A percentile compares a stretch with the other conserved stretches of the same genome.
Evolutionary conservation across 2,329 filamentous ascomycete genomes (phyloP).

Genomic region (Phyllosticta citrichinensis): DNA sequence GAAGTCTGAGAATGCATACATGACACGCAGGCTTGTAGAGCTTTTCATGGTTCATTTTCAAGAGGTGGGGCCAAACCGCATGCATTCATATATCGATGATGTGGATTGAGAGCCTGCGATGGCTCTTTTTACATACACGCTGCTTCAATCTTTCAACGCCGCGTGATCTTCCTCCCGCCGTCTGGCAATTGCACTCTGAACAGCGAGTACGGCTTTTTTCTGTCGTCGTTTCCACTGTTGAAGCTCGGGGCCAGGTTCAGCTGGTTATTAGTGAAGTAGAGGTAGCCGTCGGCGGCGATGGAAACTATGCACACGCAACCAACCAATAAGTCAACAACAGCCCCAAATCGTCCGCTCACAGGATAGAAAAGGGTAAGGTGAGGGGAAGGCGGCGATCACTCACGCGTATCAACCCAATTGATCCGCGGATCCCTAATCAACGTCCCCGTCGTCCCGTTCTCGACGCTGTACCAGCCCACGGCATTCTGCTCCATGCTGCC

Average conservation of each 20-base stretch:
- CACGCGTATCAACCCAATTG: constrained; percentile 41
- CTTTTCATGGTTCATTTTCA: too few relatives aligned
- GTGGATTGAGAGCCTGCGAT: too few relatives aligned
- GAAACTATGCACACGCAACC: constrained; percentile 19
- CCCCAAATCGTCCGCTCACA: not conserved
- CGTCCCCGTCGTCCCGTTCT: constrained; percentile 32
- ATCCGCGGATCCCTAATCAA: constrained; percentile 39
- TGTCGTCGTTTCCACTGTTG: constrained; percentile 34
- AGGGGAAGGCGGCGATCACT: constrained; percentile 13
- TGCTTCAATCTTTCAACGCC: constrained; percentile 8
- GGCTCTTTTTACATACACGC: too few relatives aligned
- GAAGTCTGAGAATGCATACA: too few relatives aligned
- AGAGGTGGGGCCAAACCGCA: too few relatives aligned
- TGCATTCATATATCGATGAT: too few relatives aligned
- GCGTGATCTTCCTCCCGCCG: constrained; percentile 31
- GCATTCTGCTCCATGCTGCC: constrained; percentile 42
- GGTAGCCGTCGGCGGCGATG: constrained; percentile 36
- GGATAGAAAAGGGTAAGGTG: not conserved
- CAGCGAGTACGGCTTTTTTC: constrained; percentile 34
- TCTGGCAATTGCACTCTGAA: constrained; percentile 33
- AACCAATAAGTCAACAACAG: not conserved
- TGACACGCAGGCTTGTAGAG: too few relatives aligned
- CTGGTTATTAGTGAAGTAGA: constrained; percentile 47
- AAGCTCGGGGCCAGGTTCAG: constrained; percentile 28
- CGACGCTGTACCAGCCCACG: constrained; percentile 36